Base-by-base conservation (phyloP, 116 monocot species). In the Posidonia oceanica region DNA sequence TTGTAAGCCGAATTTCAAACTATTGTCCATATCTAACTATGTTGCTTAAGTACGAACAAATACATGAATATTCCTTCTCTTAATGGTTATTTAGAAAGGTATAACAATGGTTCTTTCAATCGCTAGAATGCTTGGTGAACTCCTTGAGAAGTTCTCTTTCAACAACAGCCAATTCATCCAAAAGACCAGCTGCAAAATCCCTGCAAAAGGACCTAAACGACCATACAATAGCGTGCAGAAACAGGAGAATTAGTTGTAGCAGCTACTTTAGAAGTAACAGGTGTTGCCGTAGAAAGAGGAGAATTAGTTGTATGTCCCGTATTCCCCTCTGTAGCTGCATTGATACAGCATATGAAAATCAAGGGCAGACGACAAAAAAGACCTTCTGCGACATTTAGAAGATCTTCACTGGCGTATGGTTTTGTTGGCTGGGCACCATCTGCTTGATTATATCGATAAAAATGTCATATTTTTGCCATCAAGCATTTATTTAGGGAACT, bases 331-430 rank as follows among this genome's bases (percentile, higher is more conserved):
- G 37, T 64, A 13, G 37, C 64, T 64, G 37, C 64, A 64, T 12
- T 14, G 6, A n/a, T n/a, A n/a, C n/a, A n/a, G n/a, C n/a, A n/a
- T 4, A 65, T 16, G 38, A 3, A 14, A 29, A 68, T 7, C 10
- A 11, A 13, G 7, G 52, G 55, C n/a, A 39, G 39, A n/a, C n/a
- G 54, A 63, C n/a, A 1, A 64, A 63, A 29, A 51, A 3, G 10
- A 4, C 5, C 85, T 82, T 79, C 75, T 22, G 83, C 81, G 48
- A 81, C 44, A 66, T 81, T 91, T 59, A 80, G 22, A 39, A 91
- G 81, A 15, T 87, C 83, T 59, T 91, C 87, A 65, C 78, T 83
- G 20, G 84, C 64, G 74, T 84, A 80, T 48, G 87, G 71, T 68
- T 52, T 20, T 52, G 74, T 68, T 23, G 64, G 40, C 40, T 57